Evolutionary conservation across 176 grass and related monocot species (phyloP), one percentile per base, ranked within the genome.

Genomic region (Chrysopogon serrulatus): DNA sequence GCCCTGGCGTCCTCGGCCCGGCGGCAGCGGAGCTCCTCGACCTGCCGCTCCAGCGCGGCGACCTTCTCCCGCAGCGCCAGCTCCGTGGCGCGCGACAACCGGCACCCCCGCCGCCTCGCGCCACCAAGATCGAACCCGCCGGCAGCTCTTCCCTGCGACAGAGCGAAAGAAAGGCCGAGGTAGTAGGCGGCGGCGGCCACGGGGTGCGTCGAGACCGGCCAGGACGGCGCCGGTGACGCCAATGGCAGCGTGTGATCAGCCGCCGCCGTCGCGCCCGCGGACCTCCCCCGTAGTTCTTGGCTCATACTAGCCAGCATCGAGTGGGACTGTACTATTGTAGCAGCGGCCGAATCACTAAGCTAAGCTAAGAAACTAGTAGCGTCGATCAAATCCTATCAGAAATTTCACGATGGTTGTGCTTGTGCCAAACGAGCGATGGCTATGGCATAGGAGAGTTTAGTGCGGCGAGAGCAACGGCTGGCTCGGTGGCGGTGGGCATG

Each of bases 1-100:
- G 91, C 94, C 79, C 87, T 88, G 10, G 91, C 95, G 27, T 94
- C 95, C 69, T 97, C 95, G 5, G 70, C 79, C 35, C 95, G 67
- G 12, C 79, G 83, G 48, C 45, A 73, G 33, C 73, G 87, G 34
- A 97, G 83, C 73, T 90, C 87, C 28, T 77, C 87, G 0, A 87
- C 44, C 75, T 92, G 67, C 6, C 14, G 51, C 23, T 94, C 83
- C 16, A 88, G 70, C 74, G 42, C 85, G 17, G 5, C 77, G 3
- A 84, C 31, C 82, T 83, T 93, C 87, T 89, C 86, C 39, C 65
- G 76, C 81, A 91, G 65, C 80, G 76, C 74, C 19, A 83, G 21
- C 41, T 92, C 92, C 21, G 39, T 31, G 2, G 18, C 36, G 43
- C 81, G 87, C 16, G 82, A 90, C 76, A 79, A 83, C 35, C 84